Evolutionary conservation across 805 yeast species (phyloP), one percentile per base, ranked within the genome.

Genomic region (Kazachstania psychrophila): DNA sequence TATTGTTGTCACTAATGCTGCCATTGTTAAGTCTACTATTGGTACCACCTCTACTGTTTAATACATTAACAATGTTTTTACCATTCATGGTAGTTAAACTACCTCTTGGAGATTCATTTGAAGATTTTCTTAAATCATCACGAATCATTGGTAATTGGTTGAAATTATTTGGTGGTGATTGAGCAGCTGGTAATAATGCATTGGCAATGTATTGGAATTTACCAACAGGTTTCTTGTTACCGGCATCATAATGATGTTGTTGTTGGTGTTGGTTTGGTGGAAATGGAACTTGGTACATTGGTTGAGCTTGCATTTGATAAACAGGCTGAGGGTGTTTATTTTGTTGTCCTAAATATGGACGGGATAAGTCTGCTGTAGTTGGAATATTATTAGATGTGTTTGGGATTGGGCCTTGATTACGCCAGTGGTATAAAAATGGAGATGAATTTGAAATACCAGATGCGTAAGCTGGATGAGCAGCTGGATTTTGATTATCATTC

Each of bases 351-450:
- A 19, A 18, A n/a, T 11, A n/a, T 7, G 24, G 16, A 20, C 23
- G 32, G 7, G 22, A 18, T 16, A 5, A n/a, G 5, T 16, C 30
- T 5, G n/a, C 14, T n/a, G 15, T 10, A 15, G 22, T 6, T 20
- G 25, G 29, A 17, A 14, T 24, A 28, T 28, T 17, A 24, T 32
- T 24, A 11, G 9, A 6, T 24, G 13, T 17, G 6, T 12, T 20
- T 22, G 27, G 19, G 16, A 3, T 17, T 18, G 6, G 6, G 28
- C 19, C 26, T 26, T 33, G 31, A 19, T 19, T 26, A 19, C 31
- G 17, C 31, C 37, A 34, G 13, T 40, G 41, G 26, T 19, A 33
- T 25, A 32, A 18, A n/a, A 27, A 33, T 23, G 35, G 36, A 10
- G 40, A 32, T n/a, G 40, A 32, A 5, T 28, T 36, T 29, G 39